Base-by-base conservation (phyloP, 306 rosid species). In the Cucurbita maxima region DNA sequence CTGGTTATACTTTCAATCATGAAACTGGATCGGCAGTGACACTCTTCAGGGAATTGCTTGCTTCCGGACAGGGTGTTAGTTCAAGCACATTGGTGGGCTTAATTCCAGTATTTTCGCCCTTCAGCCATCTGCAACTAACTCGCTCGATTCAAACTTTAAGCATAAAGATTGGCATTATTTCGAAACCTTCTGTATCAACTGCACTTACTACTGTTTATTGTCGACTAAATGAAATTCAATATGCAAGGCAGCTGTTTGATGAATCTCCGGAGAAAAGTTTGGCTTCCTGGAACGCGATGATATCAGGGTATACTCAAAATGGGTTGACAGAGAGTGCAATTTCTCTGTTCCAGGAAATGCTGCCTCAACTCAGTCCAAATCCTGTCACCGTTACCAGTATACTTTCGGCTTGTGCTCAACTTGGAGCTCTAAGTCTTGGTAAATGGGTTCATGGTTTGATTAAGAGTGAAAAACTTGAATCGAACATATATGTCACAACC, bases 351-450 rank as follows among this genome's bases (percentile, higher is more conserved):
- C 84, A 75, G 76, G 87, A 89, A 71, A 94, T 94, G 97, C 87
- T 63, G 72, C 75, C 85, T 62, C 90, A 85, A 16, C 80, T 91
- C 76, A 69, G 67, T 44, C 97, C 97, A 20, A 91, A 89, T 85
- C 88, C 90, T 34, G 85, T 84, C 50, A 94, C 99, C 1, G 71
- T 91, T 66, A 87, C 99, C 45, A 89, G 88, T 77, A 75, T 89
- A 74, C 97, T 91, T 83, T 94, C 97, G 20, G 99, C 99, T 43
- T 94, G 96, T 76, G 97, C 99, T 70, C 97, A 91, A 77, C 96
- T 91, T 52, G 99, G 96, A 77, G 84, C 96, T 11, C 62, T 91
- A 20, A 83, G 95, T 84, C 86, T 91, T 47, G 97, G 99, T 47
- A 88, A 88, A 81, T 91, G 91, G 96, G 87, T 88, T 38, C 99